Percentiles rank a stretch among this genome's conserved stretches.
Evolutionary conservation across 2,329 filamentous ascomycete genomes (phyloP).

Genomic region (Exophiala sp.): DNA sequence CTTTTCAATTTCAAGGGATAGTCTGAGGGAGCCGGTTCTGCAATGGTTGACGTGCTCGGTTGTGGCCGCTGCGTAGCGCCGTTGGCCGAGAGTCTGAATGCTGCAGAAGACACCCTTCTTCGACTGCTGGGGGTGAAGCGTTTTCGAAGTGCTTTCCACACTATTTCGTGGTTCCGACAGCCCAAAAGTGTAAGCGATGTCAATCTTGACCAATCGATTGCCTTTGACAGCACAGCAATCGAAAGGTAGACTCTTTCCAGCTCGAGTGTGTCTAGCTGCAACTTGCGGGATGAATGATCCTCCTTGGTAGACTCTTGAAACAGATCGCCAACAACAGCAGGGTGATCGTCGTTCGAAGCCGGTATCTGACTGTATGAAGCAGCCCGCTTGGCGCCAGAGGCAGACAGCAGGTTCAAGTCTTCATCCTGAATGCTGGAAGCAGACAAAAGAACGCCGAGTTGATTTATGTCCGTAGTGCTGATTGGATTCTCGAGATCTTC

Average conservation of each 20-base stretch:
- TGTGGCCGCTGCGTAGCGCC: slow-evolving; percentile 54
- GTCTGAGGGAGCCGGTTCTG: slow-evolving; percentile 36
- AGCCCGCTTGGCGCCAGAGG: slow-evolving; percentile 7
- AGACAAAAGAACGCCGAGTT: slow-evolving; percentile 23
- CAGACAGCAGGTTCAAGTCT: slow-evolving; percentile 5
- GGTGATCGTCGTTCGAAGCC: not conserved
- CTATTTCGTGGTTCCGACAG: slow-evolving; percentile 67
- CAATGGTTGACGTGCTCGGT: slow-evolving; percentile 30
- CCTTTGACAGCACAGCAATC: slow-evolving; percentile 64
- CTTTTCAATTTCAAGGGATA: slow-evolving; percentile 67
- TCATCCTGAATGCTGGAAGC: slow-evolving; percentile 23
- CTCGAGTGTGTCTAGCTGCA: slow-evolving; percentile 69
- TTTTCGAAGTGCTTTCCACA: slow-evolving; percentile 70
- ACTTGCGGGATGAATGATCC: slow-evolving; percentile 48
- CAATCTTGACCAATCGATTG: slow-evolving; percentile 70
- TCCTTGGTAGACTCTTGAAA: slow-evolving; percentile 18
- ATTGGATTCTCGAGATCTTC: slow-evolving; percentile 7
- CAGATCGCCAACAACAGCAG: slow-evolving; percentile 2
- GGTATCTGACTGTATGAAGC: not conserved
- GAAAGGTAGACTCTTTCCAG: slow-evolving; percentile 73
- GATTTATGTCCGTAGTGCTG: slow-evolving; percentile 17
- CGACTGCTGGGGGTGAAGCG: slow-evolving; percentile 52
- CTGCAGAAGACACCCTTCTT: slow-evolving; percentile 38
- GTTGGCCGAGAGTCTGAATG: slow-evolving; percentile 72
- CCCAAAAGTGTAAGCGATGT: slow-evolving; percentile 70